phyloP scores from a whole-genome alignment of 1,284 basidiomycete genomes.

The Ustilago vetiveriae region DNA sequence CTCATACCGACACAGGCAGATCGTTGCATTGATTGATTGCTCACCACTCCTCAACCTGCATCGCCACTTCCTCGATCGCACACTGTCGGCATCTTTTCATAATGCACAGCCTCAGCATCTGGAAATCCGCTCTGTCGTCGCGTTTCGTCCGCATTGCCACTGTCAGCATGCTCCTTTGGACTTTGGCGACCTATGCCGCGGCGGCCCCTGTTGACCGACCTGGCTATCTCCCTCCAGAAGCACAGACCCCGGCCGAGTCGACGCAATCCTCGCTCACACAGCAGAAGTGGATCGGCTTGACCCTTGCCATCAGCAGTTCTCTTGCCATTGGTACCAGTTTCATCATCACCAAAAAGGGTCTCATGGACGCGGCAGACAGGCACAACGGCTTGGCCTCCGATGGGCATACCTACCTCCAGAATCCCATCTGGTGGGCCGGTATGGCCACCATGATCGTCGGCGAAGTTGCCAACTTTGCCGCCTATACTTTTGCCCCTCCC shows the following conservation, averaged over 20 bases:
- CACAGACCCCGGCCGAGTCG: constrained; percentile 30
- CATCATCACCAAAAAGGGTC: constrained; percentile 67
- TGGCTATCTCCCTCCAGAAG: constrained; percentile 38
- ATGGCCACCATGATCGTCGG: constrained; percentile 76
- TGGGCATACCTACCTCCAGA: constrained; percentile 77
- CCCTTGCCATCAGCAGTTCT: constrained; percentile 63
- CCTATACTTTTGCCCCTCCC: constrained; percentile 96
- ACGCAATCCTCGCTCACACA: constrained; percentile 51
- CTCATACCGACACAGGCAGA: no score
- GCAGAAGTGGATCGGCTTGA: constrained; percentile 66
- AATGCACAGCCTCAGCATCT: constrained; percentile 5
- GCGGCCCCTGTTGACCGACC: constrained; percentile 36
- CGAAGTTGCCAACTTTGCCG: constrained; percentile 93
- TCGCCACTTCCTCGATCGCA: no score
- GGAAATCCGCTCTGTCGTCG: constrained; percentile 8
- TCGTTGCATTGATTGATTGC: no score
- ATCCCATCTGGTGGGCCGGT: constrained; percentile 98
- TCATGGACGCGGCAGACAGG: constrained; percentile 65
- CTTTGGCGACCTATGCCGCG: constrained; percentile 13
- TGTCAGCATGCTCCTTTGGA: constrained; percentile 26
- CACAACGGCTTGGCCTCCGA: constrained; percentile 63
- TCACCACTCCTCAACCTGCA: no score
- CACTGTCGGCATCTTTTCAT: not conserved
- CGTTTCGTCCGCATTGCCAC: constrained; percentile 24
- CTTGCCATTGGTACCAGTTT: constrained; percentile 66